These are phyloP conservation scores for Coelastrella sp. DNA, from an alignment of 139 green algal species.

Conservation along the genomic window DNA sequence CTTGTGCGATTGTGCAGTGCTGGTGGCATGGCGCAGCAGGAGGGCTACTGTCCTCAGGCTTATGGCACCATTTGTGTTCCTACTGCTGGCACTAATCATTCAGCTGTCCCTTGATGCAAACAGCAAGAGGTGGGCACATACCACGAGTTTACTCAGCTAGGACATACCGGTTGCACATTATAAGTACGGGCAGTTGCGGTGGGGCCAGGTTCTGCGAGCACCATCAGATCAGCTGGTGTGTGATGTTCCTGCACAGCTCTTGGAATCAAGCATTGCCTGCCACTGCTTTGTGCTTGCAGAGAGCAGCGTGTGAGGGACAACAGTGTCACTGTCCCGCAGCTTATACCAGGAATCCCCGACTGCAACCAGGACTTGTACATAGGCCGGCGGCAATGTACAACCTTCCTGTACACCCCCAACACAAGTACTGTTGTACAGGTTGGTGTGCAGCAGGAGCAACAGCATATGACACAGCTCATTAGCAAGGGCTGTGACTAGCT, in stretches of 20 bases:
- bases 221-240: too few relatives aligned
- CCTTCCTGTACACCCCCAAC: conserved; percentile 81
- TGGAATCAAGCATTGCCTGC: background rate
- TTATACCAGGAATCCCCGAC: conserved; percentile 61
- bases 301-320: conserved; percentile 17
- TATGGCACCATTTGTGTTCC: conserved; percentile 87
- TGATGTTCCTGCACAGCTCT: background rate
- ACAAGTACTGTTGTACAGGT: conserved; percentile 43
- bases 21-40: conserved; percentile 81
- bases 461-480: too few relatives aligned
- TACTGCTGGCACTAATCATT: conserved; percentile 87
- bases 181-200: background rate
- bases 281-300: background rate
- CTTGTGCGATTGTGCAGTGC: conserved; percentile 39
- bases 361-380: conserved; percentile 81
- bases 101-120: conserved; percentile 69
- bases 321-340: background rate
- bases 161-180: too few relatives aligned
- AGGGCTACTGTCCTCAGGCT: conserved; percentile 81
- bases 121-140: conserved; percentile 45
- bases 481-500: too few relatives aligned
- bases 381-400: conserved; percentile 65
- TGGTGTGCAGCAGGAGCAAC: background rate
- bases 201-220: too few relatives aligned
- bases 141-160: too few relatives aligned